Base-by-base conservation (phyloP, 345 rosid species). In the Geranium brycei region DNA sequence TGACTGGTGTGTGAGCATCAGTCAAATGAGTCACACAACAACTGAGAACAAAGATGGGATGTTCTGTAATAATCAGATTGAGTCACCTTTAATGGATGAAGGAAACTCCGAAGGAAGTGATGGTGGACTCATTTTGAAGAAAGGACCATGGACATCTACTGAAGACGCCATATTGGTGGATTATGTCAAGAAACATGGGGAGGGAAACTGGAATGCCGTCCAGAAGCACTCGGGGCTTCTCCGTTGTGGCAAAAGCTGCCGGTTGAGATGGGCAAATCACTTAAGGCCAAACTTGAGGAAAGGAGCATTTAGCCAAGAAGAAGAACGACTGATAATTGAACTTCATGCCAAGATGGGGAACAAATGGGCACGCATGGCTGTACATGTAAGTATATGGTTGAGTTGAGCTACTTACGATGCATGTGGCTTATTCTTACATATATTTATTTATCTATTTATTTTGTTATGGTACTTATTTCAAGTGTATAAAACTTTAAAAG, bases 341-440 rank as follows among this genome's bases (percentile, higher is more conserved):
- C 87, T 93, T 71, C 99, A 90, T 72, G 82, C 92, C 66, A 85
- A 90, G 77, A 82, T 93, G 88, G 99, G 99, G 67, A 93, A 93
- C 82, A 92, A 92, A 78, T 92, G 98, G 98, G 97, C 98, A 38
- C 91, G 82, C 67, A 92, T 92, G 89, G 96, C 99, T 71, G 95
- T 95, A 65, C 87, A 86, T 78, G 99, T 93, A 90, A 82, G 85
- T 70, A 11, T 70, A 58, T 38, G n/a, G 31, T 14, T 59, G 56
- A 68, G 56, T 51, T 60, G 55, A 7, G 41, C 40, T 41, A 41
- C 16, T 17, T 18, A 11, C 4, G 14, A 28, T 31, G 40, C 32
- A 41, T 2, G 38, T 38, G 61, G 47, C 17, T 51, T 7, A 16
- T 35, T 53, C 17, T 64, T 17, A 5, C 10, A 23, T 57, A 17